phyloP scores from a whole-genome alignment of 768 basidiomycete genomes.

The Trametes sanguinea region DNA sequence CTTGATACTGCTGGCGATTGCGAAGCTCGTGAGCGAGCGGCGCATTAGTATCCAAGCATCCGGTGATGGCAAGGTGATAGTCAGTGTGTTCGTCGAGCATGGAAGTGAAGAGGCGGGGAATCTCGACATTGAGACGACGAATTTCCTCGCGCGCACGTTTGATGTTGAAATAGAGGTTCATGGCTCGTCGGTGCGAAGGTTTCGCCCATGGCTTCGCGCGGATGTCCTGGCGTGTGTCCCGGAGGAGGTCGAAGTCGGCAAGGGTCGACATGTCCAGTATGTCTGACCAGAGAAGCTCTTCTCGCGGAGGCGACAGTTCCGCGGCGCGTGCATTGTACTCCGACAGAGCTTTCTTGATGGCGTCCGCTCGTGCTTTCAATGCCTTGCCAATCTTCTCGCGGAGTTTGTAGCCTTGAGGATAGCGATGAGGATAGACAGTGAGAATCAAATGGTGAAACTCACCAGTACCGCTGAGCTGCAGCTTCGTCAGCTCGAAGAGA shows the following conservation, averaged over 20 bases:
- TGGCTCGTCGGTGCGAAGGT: slow-evolving; percentile 40
- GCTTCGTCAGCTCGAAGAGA: slow-evolving; percentile 35
- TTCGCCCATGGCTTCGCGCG: slow-evolving; percentile 33
- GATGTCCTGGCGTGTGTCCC: slow-evolving; percentile 35
- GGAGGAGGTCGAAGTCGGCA: slow-evolving; percentile 37
- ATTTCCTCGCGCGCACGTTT: slow-evolving; percentile 37
- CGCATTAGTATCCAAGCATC: no score
- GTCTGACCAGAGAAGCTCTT: slow-evolving; percentile 8
- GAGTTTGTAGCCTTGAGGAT: slow-evolving; percentile 37
- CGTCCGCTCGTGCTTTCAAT: slow-evolving; percentile 32
- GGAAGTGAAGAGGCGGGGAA: slow-evolving; percentile 28
- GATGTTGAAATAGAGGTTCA: slow-evolving; percentile 34
- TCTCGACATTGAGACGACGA: slow-evolving; percentile 35
- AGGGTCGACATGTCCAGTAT: slow-evolving; percentile 21
- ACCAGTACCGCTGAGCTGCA: slow-evolving; percentile 31
- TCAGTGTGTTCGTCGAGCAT: slow-evolving; percentile 33
- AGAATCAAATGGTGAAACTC: neutral
- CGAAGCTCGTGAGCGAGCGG: no score
- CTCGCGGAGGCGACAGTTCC: slow-evolving; percentile 20
- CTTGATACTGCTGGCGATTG: no score
- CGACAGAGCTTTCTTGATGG: slow-evolving; percentile 36
- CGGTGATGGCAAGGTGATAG: neutral
- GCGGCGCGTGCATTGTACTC: slow-evolving; percentile 36
- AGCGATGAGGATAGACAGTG: neutral
- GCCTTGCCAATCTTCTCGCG: slow-evolving; percentile 38